A percentile compares a stretch with the other conserved stretches of the same genome.
Evolutionary conservation across 2,329 filamentous ascomycete genomes (phyloP).

Genomic region (Xylaria sp.): DNA sequence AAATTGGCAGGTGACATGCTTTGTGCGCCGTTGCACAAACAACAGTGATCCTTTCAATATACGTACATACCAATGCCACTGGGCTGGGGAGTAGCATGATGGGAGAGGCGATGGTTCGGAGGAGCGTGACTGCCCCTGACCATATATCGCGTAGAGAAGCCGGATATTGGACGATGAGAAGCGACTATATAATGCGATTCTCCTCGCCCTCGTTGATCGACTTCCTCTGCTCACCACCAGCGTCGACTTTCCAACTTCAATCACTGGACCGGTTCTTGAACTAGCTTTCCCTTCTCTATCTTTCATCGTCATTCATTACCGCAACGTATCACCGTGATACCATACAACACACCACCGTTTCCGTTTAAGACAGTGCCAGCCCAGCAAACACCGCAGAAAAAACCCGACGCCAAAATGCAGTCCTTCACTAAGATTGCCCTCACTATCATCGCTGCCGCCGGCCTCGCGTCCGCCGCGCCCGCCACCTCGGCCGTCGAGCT

Average conservation of each 20-base stretch:
- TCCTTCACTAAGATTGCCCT: conserved; percentile 25
- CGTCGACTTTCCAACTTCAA: conserved; percentile 7
- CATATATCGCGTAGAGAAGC: neutral
- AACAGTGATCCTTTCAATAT: conserved; percentile 9
- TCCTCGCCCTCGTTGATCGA: conserved; percentile 1
- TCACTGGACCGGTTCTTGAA: conserved; percentile 12
- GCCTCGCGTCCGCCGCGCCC: conserved; percentile 52
- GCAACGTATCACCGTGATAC: conserved; percentile 3
- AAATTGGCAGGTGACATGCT: conserved; percentile 20
- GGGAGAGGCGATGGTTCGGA: neutral
- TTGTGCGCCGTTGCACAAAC: neutral
- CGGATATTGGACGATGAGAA: neutral
- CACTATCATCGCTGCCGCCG: conserved; percentile 41
- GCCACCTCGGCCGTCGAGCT: conserved; percentile 45
- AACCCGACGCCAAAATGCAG: conserved; percentile 14
- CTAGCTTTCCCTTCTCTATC: conserved; percentile 8
- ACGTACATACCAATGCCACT: neutral
- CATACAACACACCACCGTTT: neutral
- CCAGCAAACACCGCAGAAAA: neutral
- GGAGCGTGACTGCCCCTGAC: neutral
- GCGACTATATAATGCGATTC: conserved; percentile 16
- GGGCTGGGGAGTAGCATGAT: neutral
- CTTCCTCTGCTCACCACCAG: neutral
- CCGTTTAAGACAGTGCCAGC: neutral
- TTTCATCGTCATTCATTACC: conserved; percentile 23